phyloP scores from a whole-genome alignment of 2,329 filamentous ascomycete genomes.

The Aschersonia sp. region DNA sequence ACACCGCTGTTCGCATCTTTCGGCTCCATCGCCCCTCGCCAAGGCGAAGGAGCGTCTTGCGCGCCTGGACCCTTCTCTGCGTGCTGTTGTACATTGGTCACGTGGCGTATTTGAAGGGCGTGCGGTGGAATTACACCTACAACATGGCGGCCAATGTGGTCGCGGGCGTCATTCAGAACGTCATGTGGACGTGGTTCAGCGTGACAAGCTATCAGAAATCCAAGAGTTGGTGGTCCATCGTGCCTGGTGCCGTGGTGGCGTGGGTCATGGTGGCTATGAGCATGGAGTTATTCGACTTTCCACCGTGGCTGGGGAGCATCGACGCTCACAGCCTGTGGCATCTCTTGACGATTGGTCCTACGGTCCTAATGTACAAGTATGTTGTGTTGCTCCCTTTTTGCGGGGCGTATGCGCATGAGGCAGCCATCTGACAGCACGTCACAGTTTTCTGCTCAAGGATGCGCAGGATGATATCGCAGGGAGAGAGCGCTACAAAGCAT shows the following conservation, averaged over 20 bases:
- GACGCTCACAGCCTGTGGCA: constrained; percentile 97
- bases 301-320: constrained; percentile 65
- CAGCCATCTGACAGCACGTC: neutral
- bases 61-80: constrained; percentile 66
- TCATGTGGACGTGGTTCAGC: constrained; percentile 78
- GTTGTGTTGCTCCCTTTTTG: constrained; percentile 20
- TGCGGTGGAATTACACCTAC: constrained; percentile 90
- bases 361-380: constrained; percentile 89
- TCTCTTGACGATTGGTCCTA: constrained; percentile 77
- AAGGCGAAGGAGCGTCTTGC: constrained; percentile 35
- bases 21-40: constrained; percentile 51
- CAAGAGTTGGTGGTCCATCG: constrained; percentile 65
- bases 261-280: constrained; percentile 94
- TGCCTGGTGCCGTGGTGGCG: constrained; percentile 81
- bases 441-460: constrained; percentile 76
- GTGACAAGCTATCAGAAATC: constrained; percentile 57
- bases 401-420: no score
- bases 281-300: constrained; percentile 86
- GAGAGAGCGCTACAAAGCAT: constrained; percentile 53
- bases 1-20: constrained; percentile 69
- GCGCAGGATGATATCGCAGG: constrained; percentile 67
- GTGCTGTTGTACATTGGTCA: constrained; percentile 57
- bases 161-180: constrained; percentile 65
- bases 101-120: constrained; percentile 70
- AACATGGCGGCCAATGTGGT: constrained; percentile 94